A percentile compares a stretch with the other conserved stretches of the same genome.
Conservation (phyloP, 2,329 filamentous ascomycete species). For the Fusarium avenaceum region DNA sequence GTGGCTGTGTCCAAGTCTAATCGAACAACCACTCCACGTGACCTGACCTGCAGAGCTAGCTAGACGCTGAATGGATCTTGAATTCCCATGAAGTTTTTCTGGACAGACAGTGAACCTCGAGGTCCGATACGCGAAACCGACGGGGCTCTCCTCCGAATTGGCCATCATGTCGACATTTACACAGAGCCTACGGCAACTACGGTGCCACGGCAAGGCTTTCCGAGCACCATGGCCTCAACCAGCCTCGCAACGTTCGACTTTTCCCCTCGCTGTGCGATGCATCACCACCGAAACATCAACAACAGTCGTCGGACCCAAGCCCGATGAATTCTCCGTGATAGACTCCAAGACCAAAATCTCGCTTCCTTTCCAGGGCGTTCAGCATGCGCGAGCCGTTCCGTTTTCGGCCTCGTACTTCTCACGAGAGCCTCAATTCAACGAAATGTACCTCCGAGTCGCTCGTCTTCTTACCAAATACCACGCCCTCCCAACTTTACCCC, state of each 20-base stretch:
- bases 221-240: constrained; percentile 51
- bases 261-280: constrained; percentile 48
- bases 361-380: constrained; percentile 52
- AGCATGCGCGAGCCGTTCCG: constrained; percentile 81
- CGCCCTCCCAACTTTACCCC: constrained; percentile 76
- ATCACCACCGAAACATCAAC: constrained; percentile 46
- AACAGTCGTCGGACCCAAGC: constrained; percentile 22
- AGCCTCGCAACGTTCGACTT: constrained; percentile 41
- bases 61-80: constrained; percentile 27
- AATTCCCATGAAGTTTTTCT: constrained; percentile 49
- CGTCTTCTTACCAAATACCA: constrained; percentile 79
- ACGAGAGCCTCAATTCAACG: constrained; percentile 85
- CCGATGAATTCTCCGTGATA: constrained; percentile 32
- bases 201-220: constrained; percentile 52
- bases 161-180: constrained; percentile 55
- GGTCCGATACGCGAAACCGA: constrained; percentile 45
- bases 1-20: constrained; percentile 29
- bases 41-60: constrained; percentile 31
- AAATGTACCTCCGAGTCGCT: constrained; percentile 82
- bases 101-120: constrained; percentile 39
- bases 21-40: constrained; percentile 44
- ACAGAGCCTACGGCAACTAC: constrained; percentile 54
- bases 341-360: constrained; percentile 42
- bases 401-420: constrained; percentile 96
- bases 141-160: constrained; percentile 43